Base-by-base conservation (phyloP, 108 stramenopile genomes). In the Fragilaria radians region DNA sequence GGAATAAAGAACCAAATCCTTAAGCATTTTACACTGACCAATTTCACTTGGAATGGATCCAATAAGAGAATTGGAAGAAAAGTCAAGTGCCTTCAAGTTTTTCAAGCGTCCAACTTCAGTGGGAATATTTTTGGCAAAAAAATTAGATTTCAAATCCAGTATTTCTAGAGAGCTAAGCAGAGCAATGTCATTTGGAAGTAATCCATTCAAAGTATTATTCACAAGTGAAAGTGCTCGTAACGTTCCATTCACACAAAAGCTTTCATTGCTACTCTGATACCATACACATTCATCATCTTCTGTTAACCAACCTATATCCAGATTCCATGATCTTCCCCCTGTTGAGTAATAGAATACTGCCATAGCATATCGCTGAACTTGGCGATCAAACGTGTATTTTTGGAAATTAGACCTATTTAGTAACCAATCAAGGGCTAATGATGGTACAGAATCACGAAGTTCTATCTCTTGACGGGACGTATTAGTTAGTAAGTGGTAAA, bases 51-150 rank as follows among this genome's bases (percentile, higher is more conserved):
- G 67, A 28, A 73, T 29, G n/a, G n/a, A n/a, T n/a, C n/a, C n/a
- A n/a, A n/a, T n/a, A n/a, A n/a, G n/a, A n/a, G n/a, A n/a, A n/a
- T 70, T 72, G 45, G 63, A 48, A 30, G 63, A 32, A 0, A 77
- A 33, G 5, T 67, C 46, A 1, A 72, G 28, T 2, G 45, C 53
- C 56, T 57, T 32, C 26, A 63, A 33, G 5, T 14, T 65, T 57
- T 73, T 36, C 31, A 68, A 19, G 26, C 48, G 34, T 17, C 52
- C 67, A 57, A 73, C 47, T 28, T 28, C 42, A 23, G 34, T 28
- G 0, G 66, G 67, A 28, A 73, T 29, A 23, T 18, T 3, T 5
- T 67, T 67, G 42, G 28, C 34, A 9, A 73, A 28, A 17, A 18
- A 1, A 28, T 73, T 73, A n/a, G n/a, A n/a, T n/a, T n/a, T n/a